Evolutionary conservation across 2,329 filamentous ascomycete genomes (phyloP).

Genomic region (Colletotrichum viniferum): DNA sequence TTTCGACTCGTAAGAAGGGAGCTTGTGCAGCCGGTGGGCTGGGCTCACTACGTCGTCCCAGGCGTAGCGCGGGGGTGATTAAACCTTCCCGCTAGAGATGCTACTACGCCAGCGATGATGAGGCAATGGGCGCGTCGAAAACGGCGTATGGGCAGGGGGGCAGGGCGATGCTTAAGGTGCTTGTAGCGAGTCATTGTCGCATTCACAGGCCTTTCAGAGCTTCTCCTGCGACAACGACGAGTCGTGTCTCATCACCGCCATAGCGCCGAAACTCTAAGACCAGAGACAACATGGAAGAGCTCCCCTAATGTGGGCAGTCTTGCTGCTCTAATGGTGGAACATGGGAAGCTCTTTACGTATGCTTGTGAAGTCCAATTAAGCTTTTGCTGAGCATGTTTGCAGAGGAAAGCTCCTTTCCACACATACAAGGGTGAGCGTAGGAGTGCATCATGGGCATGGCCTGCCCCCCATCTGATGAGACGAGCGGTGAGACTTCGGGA

Average conservation of each 20-base stretch:
- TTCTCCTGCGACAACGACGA: not conserved
- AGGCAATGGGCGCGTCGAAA: not conserved
- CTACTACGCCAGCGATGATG: not conserved
- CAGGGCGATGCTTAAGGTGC: not conserved
- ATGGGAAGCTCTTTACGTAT: accelerated
- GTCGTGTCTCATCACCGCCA: not conserved
- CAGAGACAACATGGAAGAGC: not conserved
- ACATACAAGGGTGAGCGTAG: not conserved
- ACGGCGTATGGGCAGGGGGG: not conserved
- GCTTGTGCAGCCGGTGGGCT: not conserved
- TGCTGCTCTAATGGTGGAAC: not conserved
- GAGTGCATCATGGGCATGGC: not conserved
- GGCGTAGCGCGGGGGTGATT: not conserved
- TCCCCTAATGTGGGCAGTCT: not conserved
- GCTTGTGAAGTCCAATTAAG: not conserved
- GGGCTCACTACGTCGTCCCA: not conserved
- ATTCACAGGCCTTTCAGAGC: not conserved
- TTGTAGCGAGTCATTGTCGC: not conserved
- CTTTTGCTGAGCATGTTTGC: not conserved
- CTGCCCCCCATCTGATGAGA: not conserved
- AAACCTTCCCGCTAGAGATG: not conserved
- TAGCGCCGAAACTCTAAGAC: not conserved
- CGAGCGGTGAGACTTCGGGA: not conserved
- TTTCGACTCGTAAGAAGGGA: not conserved
- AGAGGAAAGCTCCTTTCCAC: not conserved